Conservation (phyloP, 805 yeast species). For the Zygoascus tannicola region DNA sequence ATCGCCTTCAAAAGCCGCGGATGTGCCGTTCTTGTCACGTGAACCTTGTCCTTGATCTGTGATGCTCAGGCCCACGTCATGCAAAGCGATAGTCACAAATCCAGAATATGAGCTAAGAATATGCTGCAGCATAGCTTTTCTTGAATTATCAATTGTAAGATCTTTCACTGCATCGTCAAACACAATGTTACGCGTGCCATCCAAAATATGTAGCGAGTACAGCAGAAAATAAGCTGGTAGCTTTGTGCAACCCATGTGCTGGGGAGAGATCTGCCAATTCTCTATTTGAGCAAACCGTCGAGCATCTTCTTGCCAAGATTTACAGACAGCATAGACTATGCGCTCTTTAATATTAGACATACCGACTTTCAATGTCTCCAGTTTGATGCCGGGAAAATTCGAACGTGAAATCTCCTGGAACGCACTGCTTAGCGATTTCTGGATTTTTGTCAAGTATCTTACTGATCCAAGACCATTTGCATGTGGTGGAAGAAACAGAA, state of each 20-base stretch:
- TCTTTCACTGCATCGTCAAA: constrained; percentile 11
- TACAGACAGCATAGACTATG: constrained; percentile 39
- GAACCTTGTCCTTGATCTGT: neutral
- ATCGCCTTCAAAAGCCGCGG: no score
- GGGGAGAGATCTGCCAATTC: constrained; percentile 30
- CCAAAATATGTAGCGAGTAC: constrained; percentile 33
- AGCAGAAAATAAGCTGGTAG: constrained; percentile 31
- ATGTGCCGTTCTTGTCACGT: no score
- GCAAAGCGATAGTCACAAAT: constrained; percentile 29
- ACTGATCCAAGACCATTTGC: constrained; percentile 55
- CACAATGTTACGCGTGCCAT: constrained; percentile 21
- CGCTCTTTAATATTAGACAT: constrained; percentile 35
- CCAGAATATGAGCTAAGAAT: constrained; percentile 30
- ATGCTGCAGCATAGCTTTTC: constrained; percentile 28
- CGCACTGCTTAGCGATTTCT: constrained; percentile 31
- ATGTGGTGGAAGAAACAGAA: constrained; percentile 54
- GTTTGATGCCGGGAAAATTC: constrained; percentile 31
- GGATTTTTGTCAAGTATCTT: constrained; percentile 40
- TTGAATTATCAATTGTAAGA: constrained; percentile 19
- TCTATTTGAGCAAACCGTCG: constrained; percentile 31
- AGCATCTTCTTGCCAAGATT: constrained; percentile 45
- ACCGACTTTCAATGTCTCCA: constrained; percentile 31
- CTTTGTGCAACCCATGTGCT: constrained; percentile 29
- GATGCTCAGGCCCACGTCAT: constrained; percentile 14
- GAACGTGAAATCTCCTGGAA: constrained; percentile 37